Evolutionary conservation across 257 asterid genomes (phyloP).

Genomic region (Datura wrightii): DNA sequence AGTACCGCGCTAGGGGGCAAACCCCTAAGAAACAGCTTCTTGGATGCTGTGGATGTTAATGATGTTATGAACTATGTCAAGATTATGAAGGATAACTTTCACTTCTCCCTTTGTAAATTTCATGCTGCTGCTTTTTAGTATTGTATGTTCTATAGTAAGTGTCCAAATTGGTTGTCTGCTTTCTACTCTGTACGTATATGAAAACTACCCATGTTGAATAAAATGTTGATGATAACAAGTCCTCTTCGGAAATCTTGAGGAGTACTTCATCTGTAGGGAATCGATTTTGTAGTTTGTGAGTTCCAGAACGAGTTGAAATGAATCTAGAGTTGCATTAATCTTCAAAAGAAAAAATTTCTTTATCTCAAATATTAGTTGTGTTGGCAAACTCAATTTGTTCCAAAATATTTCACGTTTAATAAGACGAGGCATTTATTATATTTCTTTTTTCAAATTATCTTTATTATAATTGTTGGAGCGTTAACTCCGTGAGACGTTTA

Average conservation of each 20-base stretch:
- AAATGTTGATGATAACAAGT: neutral
- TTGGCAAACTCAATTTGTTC: too few species aligned
- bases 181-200: neutral
- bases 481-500: too few species aligned
- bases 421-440: too few species aligned
- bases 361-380: too few species aligned
- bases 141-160: conserved; percentile 28
- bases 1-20: conserved; percentile 61
- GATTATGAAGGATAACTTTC: conserved; percentile 18
- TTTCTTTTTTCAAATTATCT: too few species aligned
- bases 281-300: neutral
- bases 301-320: too few species aligned
- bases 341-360: too few species aligned
- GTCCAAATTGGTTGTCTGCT: neutral
- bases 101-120: conserved; percentile 25
- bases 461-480: too few species aligned
- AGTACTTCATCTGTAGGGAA: neutral
- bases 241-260: neutral
- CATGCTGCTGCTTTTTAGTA: neutral
- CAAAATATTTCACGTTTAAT: too few species aligned
- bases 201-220: neutral
- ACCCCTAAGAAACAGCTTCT: conserved; percentile 53
- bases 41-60: conserved; percentile 60
- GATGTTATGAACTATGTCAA: neutral
- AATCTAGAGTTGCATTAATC: too few species aligned